A percentile compares a stretch with the other conserved stretches of the same genome.
Conservation (phyloP, 306 rosid genomes). For the Glycine soja region DNA sequence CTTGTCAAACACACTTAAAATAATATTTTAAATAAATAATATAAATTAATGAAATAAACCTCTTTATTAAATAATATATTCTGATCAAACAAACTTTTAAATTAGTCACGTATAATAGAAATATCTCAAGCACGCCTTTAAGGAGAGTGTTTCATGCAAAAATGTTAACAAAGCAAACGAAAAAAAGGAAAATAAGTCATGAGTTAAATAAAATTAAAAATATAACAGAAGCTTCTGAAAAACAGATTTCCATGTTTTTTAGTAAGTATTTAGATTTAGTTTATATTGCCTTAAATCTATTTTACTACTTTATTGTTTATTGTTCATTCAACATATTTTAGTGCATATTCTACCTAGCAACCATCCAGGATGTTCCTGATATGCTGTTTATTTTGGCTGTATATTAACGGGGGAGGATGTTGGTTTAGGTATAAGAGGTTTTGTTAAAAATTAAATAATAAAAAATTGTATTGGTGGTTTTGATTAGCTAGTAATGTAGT, state of each 20-base stretch:
- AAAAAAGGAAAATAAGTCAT: background rate
- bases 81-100: background rate
- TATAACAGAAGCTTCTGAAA: no score
- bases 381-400: constrained; percentile 23
- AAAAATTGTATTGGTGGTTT: background rate
- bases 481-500: background rate
- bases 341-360: background rate
- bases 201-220: no score
- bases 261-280: no score
- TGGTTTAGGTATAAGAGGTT: constrained; percentile 11
- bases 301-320: background rate
- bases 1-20: background rate
- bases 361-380: background rate
- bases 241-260: background rate
- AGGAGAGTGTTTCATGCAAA: background rate
- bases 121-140: no score
- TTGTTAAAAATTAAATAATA: background rate
- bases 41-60: no score
- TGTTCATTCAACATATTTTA: background rate
- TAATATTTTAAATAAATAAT: no score
- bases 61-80: no score
- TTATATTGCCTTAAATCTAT: background rate
- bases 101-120: no score
- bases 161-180: background rate
- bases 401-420: background rate